A percentile compares a stretch with the other conserved stretches of the same genome.
Conservation (phyloP, 805 yeast species). For the Metschnikowia dekortorum region DNA sequence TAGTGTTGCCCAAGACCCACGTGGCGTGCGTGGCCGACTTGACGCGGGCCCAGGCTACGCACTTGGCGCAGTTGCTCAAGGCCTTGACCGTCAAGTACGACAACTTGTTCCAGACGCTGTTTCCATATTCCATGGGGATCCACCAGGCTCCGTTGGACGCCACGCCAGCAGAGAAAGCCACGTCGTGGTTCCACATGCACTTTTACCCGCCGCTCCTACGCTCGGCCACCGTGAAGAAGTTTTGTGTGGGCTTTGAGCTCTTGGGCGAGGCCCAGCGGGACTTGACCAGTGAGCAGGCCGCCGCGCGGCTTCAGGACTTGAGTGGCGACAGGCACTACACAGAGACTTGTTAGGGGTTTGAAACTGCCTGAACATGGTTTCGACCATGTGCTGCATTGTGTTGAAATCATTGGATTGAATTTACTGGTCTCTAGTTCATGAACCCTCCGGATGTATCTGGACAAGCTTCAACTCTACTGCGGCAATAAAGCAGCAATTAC, state of each 20-base stretch:
- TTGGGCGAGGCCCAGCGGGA: constrained; percentile 69
- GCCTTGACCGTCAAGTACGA: constrained; percentile 61
- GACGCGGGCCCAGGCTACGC: constrained; percentile 42
- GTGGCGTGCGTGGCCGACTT: constrained; percentile 48
- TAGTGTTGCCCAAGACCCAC: constrained; percentile 55
- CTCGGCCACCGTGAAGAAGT: constrained; percentile 70
- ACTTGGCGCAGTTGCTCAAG: constrained; percentile 53
- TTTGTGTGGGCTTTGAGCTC: constrained; percentile 70
- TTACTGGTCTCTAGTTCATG: too few species aligned
- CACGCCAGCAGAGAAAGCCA: constrained; percentile 38
- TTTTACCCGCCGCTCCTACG: constrained; percentile 75
- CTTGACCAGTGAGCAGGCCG: constrained; percentile 65
- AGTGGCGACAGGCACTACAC: constrained; percentile 34
- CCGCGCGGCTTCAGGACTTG: constrained; percentile 45
- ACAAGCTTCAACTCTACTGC: too few species aligned
- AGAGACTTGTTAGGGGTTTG: not conserved
- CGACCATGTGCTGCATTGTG: too few species aligned
- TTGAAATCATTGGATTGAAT: too few species aligned
- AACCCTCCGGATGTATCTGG: too few species aligned
- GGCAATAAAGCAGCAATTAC: too few species aligned
- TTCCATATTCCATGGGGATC: constrained; percentile 80
- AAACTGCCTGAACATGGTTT: not conserved
- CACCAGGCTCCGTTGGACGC: constrained; percentile 66
- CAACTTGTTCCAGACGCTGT: constrained; percentile 61
- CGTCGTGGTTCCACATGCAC: constrained; percentile 62